Percentiles rank a stretch among this genome's conserved stretches.
These are phyloP conservation scores for Pachysolen tannophilus DNA, from an alignment of 805 yeast species.

Conservation along the genomic window DNA sequence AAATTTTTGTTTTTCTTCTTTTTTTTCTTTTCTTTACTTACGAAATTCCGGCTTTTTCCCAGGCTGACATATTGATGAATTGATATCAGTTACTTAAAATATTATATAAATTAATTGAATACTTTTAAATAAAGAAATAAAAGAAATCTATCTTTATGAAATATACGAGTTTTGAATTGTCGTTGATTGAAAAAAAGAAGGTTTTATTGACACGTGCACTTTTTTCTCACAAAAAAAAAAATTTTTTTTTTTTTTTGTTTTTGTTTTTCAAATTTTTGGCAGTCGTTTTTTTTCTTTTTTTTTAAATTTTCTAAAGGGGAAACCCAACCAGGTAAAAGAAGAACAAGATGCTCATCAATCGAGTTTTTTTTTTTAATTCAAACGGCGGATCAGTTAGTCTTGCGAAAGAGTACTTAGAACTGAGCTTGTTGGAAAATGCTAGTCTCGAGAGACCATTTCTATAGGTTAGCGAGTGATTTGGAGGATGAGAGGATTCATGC, in stretches of 20 bases:
- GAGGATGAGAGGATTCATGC: constrained; percentile 66
- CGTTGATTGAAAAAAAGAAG: too few species aligned
- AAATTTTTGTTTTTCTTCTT: neutral
- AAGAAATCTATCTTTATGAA: too few species aligned
- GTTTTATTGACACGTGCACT: constrained; percentile 1
- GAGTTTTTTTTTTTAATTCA: neutral
- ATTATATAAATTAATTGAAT: too few species aligned
- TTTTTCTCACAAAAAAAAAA: neutral
- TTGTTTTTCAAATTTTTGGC: neutral
- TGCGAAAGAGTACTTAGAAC: constrained; percentile 5
- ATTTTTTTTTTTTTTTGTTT: neutral
- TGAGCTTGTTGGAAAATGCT: constrained; percentile 29
- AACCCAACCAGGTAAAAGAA: too few species aligned
- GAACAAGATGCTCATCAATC: too few species aligned
- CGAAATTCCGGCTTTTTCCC: constrained; percentile 64
- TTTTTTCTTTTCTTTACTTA: constrained; percentile 23
- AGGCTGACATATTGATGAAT: constrained; percentile 36
- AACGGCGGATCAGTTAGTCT: neutral
- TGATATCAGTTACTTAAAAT: too few species aligned
- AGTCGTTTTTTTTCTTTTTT: neutral
- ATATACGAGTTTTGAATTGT: neutral
- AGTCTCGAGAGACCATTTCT: constrained; percentile 71
- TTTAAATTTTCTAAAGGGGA: too few species aligned
- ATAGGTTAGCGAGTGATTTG: constrained; percentile 67
- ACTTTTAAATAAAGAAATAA: too few species aligned